phyloP scores from a whole-genome alignment of 345 rosid genomes.

The Mercurialis annua region DNA sequence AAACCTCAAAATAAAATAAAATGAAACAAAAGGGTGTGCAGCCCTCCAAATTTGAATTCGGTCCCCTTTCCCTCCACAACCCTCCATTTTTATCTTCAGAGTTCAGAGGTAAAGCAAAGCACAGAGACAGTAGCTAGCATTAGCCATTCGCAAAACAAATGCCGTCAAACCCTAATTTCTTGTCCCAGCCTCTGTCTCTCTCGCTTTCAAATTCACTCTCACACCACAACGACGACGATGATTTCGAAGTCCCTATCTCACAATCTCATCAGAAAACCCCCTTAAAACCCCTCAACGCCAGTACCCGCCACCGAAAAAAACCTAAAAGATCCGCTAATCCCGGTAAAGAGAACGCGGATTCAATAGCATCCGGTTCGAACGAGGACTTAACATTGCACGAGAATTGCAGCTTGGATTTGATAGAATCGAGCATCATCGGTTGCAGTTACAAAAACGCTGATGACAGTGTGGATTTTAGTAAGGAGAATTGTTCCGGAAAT shows the following conservation, averaged over 20 bases:
- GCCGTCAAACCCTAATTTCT: background rate
- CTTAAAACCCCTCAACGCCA: slow-evolving; percentile 28
- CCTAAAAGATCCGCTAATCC: slow-evolving; percentile 24
- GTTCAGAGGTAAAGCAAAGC: background rate
- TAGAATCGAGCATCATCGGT: slow-evolving; percentile 64
- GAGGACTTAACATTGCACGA: slow-evolving; percentile 5
- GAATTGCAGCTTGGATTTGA: slow-evolving; percentile 56
- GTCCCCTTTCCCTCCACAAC: background rate
- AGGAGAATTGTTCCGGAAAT: background rate
- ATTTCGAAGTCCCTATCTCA: slow-evolving; percentile 50
- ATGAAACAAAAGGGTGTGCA: too few species aligned
- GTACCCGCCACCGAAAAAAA: slow-evolving; percentile 39
- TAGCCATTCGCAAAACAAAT: background rate
- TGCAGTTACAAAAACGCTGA: slow-evolving; percentile 19
- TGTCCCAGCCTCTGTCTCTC: background rate
- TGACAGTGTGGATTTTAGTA: background rate
- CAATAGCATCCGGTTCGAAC: background rate
- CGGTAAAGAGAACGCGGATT: slow-evolving; percentile 49
- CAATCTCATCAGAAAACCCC: slow-evolving; percentile 31
- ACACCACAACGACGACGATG: slow-evolving; percentile 44
- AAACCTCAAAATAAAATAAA: too few species aligned
- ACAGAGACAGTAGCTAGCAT: background rate
- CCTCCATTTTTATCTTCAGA: background rate
- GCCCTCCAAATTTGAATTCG: too few species aligned
- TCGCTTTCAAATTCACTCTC: background rate